Percentiles rank a stretch among this genome's conserved stretches.
Conservation (phyloP, 1,284 basidiomycete species). For the Puccinia brachypodii region DNA sequence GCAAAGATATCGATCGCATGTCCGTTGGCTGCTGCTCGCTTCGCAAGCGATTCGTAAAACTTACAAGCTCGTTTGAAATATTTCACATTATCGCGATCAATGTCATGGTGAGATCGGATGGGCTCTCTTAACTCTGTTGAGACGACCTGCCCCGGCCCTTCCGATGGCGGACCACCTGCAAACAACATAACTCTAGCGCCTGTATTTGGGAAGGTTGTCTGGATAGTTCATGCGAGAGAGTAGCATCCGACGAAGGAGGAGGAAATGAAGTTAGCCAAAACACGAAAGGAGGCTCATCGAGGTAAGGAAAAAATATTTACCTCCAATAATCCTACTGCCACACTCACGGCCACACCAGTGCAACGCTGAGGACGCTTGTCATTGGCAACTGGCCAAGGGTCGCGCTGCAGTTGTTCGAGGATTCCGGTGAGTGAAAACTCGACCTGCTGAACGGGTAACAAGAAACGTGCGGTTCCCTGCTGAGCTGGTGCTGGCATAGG, state of each 20-base stretch:
- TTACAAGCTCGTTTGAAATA: conserved; percentile 97
- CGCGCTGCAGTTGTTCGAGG: conserved; percentile 81
- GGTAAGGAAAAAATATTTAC: conserved; percentile 58
- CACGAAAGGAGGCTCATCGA: background rate
- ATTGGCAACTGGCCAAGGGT: conserved; percentile 96
- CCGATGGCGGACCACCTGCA: conserved; percentile 91
- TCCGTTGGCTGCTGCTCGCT: conserved; percentile 88
- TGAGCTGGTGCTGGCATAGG: conserved; percentile 64
- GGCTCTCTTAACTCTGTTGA: conserved; percentile 94
- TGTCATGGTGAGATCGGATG: conserved; percentile 98
- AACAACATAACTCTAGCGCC: conserved; percentile 97
- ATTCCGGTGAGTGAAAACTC: conserved; percentile 97
- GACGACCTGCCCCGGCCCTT: conserved; percentile 96
- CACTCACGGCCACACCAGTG: conserved; percentile 89
- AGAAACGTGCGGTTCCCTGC: conserved; percentile 83
- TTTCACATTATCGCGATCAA: conserved; percentile 94
- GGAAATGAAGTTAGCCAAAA: background rate
- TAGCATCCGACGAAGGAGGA: background rate
- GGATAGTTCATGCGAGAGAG: background rate
- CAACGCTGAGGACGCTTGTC: conserved; percentile 94
- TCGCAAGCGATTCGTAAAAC: conserved; percentile 96
- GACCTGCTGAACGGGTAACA: conserved; percentile 87
- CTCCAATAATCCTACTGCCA: conserved; percentile 93
- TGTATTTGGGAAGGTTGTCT: conserved; percentile 92
- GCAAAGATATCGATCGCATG: conserved; percentile 95